Evolutionary conservation across 805 yeast species (phyloP).

Genomic region (Zygotorulaspora danielsina): DNA sequence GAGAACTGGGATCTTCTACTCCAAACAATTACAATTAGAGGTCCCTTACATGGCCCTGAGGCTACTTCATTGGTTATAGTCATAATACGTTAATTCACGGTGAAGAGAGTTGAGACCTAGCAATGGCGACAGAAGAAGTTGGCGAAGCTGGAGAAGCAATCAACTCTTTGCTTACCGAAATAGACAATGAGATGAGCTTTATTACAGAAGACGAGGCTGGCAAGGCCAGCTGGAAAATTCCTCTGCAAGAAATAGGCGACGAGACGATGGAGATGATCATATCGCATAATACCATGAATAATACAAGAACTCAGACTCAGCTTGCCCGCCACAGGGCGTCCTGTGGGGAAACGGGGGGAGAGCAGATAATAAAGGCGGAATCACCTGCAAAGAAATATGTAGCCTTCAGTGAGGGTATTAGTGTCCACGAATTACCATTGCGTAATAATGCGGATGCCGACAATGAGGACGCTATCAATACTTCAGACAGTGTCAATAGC

Average conservation of each 20-base stretch:
- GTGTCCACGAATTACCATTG: slow-evolving; percentile 16
- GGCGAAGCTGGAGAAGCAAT: slow-evolving; percentile 20
- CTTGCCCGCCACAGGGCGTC: background rate
- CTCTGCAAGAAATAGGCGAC: slow-evolving; percentile 32
- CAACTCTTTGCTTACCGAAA: slow-evolving; percentile 30
- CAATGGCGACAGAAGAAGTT: slow-evolving; percentile 2
- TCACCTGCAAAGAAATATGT: slow-evolving; percentile 14
- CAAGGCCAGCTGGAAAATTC: slow-evolving; percentile 17
- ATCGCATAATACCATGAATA: slow-evolving; percentile 23
- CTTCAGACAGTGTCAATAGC: background rate
- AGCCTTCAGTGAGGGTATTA: slow-evolving; percentile 19
- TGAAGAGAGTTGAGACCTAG: background rate
- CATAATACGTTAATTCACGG: too few species aligned
- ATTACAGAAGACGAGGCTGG: background rate
- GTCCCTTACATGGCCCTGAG: too few species aligned
- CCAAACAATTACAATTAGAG: too few species aligned
- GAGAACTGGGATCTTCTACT: too few species aligned
- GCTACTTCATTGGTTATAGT: too few species aligned
- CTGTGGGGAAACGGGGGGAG: background rate
- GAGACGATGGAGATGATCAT: slow-evolving; percentile 35
- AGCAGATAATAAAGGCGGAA: background rate
- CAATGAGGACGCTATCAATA: slow-evolving; percentile 1
- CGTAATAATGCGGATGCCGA: background rate
- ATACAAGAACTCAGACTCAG: slow-evolving; percentile 2
- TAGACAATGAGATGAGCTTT: slow-evolving; percentile 28